phyloP scores from a whole-genome alignment of 2,329 filamentous ascomycete species.

The Rosellinia necatrix region DNA sequence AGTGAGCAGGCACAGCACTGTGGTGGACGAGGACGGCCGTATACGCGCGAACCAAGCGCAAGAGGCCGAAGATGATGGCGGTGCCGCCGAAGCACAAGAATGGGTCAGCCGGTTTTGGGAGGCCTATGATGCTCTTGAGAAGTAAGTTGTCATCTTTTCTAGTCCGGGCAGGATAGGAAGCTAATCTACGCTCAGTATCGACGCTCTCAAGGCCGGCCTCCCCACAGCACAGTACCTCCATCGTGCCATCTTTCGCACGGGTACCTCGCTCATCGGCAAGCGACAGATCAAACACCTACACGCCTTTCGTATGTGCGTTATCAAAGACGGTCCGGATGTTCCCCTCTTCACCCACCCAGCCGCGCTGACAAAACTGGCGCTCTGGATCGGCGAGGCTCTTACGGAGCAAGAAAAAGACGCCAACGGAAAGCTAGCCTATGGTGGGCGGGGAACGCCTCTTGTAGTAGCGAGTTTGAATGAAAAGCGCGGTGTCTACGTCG shows the following conservation, averaged over 20 bases:
- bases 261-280: conserved; percentile 89
- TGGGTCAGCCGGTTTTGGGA: conserved; percentile 73
- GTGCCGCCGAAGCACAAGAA: conserved; percentile 61
- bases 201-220: conserved; percentile 75
- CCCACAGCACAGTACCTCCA: conserved; percentile 87
- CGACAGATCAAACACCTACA: conserved; percentile 90
- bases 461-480: conserved; percentile 92
- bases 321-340: conserved; percentile 93
- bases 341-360: conserved; percentile 91
- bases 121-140: conserved; percentile 72
- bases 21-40: conserved; percentile 42
- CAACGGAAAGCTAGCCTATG: conserved; percentile 69
- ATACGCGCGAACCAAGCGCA: conserved; percentile 41
- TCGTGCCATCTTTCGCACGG: conserved; percentile 89
- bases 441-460: conserved; percentile 77
- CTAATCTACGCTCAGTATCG: conserved; percentile 61
- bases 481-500: conserved; percentile 82
- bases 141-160: conserved; percentile 52
- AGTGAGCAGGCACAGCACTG: conserved; percentile 68
- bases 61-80: conserved; percentile 51
- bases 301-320: conserved; percentile 92
- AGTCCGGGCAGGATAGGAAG: not conserved
- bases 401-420: conserved; percentile 82
- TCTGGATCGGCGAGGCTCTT: conserved; percentile 94
- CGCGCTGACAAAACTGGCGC: conserved; percentile 87